Conservation (phyloP, 2,329 filamentous ascomycete genomes). For the Chaetomium strumarium region DNA sequence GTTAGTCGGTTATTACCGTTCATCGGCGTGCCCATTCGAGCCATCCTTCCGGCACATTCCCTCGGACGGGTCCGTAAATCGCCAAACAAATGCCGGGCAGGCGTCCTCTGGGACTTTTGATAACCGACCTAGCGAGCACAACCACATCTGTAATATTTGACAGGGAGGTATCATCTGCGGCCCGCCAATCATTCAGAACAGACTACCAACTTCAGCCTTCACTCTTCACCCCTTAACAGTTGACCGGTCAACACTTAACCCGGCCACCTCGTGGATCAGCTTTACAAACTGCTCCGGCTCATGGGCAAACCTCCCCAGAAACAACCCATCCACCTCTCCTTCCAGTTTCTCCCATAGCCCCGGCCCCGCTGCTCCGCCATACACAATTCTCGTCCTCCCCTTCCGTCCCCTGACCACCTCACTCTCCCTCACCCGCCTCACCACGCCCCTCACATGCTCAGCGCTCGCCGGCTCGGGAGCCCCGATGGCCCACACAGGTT, state of each 20-base stretch:
- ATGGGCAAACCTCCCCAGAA: constrained; percentile 76
- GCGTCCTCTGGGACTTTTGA: too few species aligned
- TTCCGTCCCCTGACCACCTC: constrained; percentile 44
- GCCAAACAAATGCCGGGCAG: too few species aligned
- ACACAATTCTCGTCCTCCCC: constrained; percentile 63
- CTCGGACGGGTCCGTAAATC: too few species aligned
- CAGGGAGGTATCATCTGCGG: too few species aligned
- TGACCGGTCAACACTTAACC: constrained; percentile 21
- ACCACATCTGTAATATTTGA: too few species aligned
- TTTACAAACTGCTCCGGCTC: constrained; percentile 64
- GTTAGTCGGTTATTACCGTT: too few species aligned
- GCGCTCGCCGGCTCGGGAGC: constrained; percentile 63
- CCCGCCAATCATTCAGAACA: too few species aligned
- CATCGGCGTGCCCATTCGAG: too few species aligned
- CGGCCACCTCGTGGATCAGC: constrained; percentile 66
- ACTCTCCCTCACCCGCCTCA: constrained; percentile 53
- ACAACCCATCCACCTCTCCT: constrained; percentile 70
- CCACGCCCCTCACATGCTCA: constrained; percentile 67
- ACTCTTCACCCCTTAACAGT: too few species aligned
- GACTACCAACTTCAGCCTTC: neutral
- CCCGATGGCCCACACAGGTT: constrained; percentile 86
- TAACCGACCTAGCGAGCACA: too few species aligned
- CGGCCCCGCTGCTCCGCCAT: constrained; percentile 77
- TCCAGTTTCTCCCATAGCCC: constrained; percentile 65
- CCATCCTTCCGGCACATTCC: too few species aligned